Base-by-base conservation (phyloP, 2,329 filamentous ascomycete genomes). In the Thermothelomyces thermophilus region DNA sequence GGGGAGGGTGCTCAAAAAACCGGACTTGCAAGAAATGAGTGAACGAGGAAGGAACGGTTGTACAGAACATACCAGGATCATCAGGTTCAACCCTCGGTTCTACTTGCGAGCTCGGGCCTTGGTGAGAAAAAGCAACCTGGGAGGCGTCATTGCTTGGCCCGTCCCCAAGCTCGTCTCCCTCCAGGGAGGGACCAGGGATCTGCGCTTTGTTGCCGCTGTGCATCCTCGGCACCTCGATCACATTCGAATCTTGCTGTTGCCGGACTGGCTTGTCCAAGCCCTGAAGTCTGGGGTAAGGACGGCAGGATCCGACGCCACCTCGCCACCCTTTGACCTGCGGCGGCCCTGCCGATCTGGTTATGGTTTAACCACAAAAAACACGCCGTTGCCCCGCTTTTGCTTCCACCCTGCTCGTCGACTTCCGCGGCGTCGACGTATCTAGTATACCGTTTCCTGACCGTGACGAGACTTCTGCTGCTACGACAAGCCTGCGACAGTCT, bases 251-350 rank as follows among this genome's bases (percentile, higher is more conserved):
- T 22, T 39, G 46, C 51, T 30, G 41, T 20, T 33, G 47, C 36
- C 48, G 46, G 54, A 53, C 45, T 56, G 51, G 45, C 28, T 31
- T 46, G 31, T 31, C 30, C 37, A 31, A 31, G 22, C 43, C 39
- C 45, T 41, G 13, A 11, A 48, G 19, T 53, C 48, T 53, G 54
- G 54, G 51, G 53, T 46, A 52, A 10, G 16, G 7, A 45, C 50
- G 50, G 52, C 52, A 51, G 46, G 46, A 46, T 50, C 51, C 48
- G 48, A 49, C 51, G 50, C 53, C 46, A 50, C 46, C 20, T 39
- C 30, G 17, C 11, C 28, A 41, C 14, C 17, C 34, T 13, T n/a
- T 14, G 34, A 28, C 44, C 41, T 40, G 44, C 33, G 41, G 33
- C 5, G 13, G 34, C 34, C 34, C 34, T 36, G 34, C n/a, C 34